Percentiles rank a stretch among this genome's conserved stretches.
These are phyloP conservation scores for Lactarius trivialis DNA, from an alignment of 768 basidiomycete genomes.

Conservation along the genomic window DNA sequence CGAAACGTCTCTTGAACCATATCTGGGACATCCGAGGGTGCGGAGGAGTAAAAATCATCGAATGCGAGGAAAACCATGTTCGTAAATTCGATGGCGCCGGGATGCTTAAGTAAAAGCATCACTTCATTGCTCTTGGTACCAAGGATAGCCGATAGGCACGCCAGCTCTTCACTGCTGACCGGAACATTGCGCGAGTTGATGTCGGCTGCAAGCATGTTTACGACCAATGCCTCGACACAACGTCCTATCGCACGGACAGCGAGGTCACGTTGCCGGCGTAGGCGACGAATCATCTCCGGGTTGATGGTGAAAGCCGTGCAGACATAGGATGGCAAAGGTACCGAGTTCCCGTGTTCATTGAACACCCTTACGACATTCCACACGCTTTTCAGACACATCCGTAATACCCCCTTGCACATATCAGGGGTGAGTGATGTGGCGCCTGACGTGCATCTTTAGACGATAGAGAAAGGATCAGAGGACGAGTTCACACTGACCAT, in stretches of 20 bases:
- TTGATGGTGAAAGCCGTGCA: background rate
- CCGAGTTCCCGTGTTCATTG: background rate
- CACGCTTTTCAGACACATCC: background rate
- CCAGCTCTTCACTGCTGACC: background rate
- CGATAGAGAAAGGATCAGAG: background rate
- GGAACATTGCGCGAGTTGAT: background rate
- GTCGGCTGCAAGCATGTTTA: background rate
- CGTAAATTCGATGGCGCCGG: background rate
- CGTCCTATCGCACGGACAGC: background rate
- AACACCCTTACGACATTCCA: rapidly evolving
- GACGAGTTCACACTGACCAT: background rate
- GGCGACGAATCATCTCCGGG: background rate
- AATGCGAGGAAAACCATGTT: background rate
- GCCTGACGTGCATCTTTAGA: background rate
- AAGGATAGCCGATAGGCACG: background rate
- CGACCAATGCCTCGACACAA: background rate
- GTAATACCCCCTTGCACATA: no score
- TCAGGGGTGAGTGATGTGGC: background rate
- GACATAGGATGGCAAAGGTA: background rate
- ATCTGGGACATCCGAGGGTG: background rate
- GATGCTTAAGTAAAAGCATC: background rate
- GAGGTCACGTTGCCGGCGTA: background rate
- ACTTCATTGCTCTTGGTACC: background rate
- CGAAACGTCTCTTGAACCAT: background rate
- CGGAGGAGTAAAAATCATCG: background rate